A percentile compares a stretch with the other conserved stretches of the same genome.
Conservation (phyloP, 2,329 filamentous ascomycete species). For the Arthrinium phaeospermum region DNA sequence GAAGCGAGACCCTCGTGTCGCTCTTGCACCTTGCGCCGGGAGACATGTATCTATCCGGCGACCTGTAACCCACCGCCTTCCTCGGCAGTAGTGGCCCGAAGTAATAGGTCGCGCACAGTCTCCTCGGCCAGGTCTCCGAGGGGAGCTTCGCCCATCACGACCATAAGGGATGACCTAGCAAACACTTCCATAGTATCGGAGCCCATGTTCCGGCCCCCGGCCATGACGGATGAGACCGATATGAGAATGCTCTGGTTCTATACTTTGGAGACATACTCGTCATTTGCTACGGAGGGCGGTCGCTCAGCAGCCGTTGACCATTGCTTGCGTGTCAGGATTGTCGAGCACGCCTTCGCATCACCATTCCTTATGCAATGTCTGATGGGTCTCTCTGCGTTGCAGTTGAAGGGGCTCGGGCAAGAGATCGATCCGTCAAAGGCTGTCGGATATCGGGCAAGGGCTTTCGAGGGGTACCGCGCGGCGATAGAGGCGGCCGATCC, state of each 20-base stretch:
- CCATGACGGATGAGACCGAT: conserved; percentile 45
- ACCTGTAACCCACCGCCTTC: conserved; percentile 26
- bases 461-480: conserved; percentile 57
- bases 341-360: conserved; percentile 56
- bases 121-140: conserved; percentile 14
- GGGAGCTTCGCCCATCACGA: conserved; percentile 16
- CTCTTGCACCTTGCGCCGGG: conserved; percentile 53
- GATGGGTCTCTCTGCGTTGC: conserved; percentile 57
- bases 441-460: conserved; percentile 52
- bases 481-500: conserved; percentile 55
- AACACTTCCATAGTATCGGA: conserved; percentile 35
- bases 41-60: conserved; percentile 53
- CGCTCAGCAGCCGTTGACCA: conserved; percentile 44
- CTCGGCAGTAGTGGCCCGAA: conserved; percentile 11
- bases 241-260: conserved; percentile 64
- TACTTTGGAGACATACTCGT: conserved; percentile 50
- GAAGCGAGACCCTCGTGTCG: conserved; percentile 56
- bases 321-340: conserved; percentile 52
- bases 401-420: conserved; percentile 50
- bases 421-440: conserved; percentile 46
- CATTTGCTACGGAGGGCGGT: conserved; percentile 50
- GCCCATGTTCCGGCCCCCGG: conserved; percentile 43
- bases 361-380: conserved; percentile 61
- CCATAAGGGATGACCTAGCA: neutral
- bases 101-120: neutral